These are phyloP conservation scores for Spatholobus suberectus DNA, from an alignment of 306 rosid genomes.

Conservation along the genomic window DNA sequence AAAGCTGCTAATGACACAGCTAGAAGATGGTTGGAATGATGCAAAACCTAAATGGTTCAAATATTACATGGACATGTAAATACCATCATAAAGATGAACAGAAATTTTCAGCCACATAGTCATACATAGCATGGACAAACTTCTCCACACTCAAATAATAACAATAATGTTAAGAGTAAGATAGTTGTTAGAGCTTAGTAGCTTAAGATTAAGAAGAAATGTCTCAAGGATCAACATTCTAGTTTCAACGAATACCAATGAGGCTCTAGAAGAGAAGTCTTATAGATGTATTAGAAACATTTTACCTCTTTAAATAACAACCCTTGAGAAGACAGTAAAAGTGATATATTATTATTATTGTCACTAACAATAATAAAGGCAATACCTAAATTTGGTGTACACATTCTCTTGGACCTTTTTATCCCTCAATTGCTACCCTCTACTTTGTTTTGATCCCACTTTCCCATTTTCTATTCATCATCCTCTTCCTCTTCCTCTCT, in stretches of 20 bases:
- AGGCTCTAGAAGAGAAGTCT: not conserved
- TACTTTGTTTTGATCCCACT: not conserved
- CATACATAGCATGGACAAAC: not conserved
- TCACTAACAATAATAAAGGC: not conserved
- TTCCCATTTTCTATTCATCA: not conserved
- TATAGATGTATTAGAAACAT: not conserved
- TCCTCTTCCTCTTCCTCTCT: too few relatives aligned
- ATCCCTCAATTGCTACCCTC: not conserved
- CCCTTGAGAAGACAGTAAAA: not conserved
- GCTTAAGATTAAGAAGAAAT: not conserved
- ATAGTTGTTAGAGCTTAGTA: not conserved
- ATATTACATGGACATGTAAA: not conserved
- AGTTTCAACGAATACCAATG: not conserved
- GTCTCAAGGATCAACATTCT: not conserved
- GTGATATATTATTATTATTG: not conserved
- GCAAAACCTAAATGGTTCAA: constrained; percentile 6
- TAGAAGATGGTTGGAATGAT: not conserved
- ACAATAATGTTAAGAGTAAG: not conserved
- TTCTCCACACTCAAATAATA: constrained; percentile 9
- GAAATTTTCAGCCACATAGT: not conserved
- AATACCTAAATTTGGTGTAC: not conserved
- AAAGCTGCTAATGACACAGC: not conserved
- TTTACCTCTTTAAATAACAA: not conserved
- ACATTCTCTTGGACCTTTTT: not conserved
- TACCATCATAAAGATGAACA: not conserved